phyloP scores from a whole-genome alignment of 2,329 filamentous ascomycete species.

The Colletotrichum tanaceti region DNA sequence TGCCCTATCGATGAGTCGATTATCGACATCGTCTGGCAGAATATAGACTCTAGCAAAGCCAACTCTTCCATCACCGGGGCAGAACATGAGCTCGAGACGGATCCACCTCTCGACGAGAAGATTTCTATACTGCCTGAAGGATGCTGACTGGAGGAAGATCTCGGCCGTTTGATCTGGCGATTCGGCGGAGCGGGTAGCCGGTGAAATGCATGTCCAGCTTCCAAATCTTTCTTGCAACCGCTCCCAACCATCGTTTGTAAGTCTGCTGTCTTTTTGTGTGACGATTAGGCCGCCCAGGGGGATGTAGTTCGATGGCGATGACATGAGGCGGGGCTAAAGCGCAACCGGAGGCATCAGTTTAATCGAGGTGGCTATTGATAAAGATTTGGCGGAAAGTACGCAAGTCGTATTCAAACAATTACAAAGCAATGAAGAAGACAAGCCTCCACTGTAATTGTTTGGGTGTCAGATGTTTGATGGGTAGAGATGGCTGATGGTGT shows the following conservation, averaged over 20 bases:
- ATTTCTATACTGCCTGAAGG: slow-evolving; percentile 47
- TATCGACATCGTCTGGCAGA: slow-evolving; percentile 73
- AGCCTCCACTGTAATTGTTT: too few species aligned
- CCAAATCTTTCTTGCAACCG: slow-evolving; percentile 9
- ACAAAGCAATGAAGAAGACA: not conserved
- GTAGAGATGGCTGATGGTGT: slow-evolving; percentile 4
- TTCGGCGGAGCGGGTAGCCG: not conserved
- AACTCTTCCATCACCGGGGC: slow-evolving; percentile 35
- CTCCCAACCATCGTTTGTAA: slow-evolving; percentile 22
- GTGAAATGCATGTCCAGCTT: slow-evolving; percentile 33
- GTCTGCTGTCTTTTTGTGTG: not conserved
- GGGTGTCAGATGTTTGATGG: too few species aligned
- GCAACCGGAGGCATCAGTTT: slow-evolving; percentile 13
- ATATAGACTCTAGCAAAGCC: slow-evolving; percentile 67
- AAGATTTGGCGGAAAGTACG: slow-evolving; percentile 17
- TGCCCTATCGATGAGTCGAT: slow-evolving; percentile 62
- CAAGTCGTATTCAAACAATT: not conserved
- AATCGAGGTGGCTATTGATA: not conserved
- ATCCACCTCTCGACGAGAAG: slow-evolving; percentile 57
- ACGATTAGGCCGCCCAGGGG: slow-evolving; percentile 55
- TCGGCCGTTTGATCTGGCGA: slow-evolving; percentile 19
- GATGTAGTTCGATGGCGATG: slow-evolving; percentile 50
- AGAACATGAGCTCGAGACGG: slow-evolving; percentile 53
- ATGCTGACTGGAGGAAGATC: slow-evolving; percentile 43
- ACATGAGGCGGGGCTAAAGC: slow-evolving; percentile 5